Evolutionary conservation across 2,329 filamentous ascomycete genomes (phyloP), one percentile per base, ranked within the genome.

Genomic region (Elsinoe necatrix): DNA sequence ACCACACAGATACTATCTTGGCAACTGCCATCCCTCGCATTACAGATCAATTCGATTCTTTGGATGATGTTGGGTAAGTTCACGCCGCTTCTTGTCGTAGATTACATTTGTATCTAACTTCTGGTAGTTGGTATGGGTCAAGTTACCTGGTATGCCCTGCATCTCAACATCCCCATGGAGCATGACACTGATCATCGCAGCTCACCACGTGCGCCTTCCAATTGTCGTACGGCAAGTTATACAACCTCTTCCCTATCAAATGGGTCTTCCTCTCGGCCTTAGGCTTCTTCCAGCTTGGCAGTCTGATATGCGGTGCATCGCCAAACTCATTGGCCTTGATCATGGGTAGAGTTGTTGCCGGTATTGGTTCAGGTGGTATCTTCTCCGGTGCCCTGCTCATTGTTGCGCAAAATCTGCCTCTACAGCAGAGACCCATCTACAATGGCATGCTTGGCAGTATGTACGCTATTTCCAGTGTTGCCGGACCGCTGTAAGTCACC

Each of bases 251-350:
- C 62, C 65, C 65, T 1, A 64, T 73, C 64, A 79, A 79, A 65
- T 75, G 69, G 69, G 66, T 75, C 45, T 78, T 72, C 63, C 60
- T 79, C 4, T 60, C 60, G 12, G 72, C 73, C 1, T 66, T 78
- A 18, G 62, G 68, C 59, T 72, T 77, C 63, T 80, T 80, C 65
- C 76, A 79, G 62, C 55, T 79, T 54, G 78, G 78, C 20, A 76
- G 73, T 18, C 66, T 75, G 11, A 67, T 80, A 55, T 80, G 77
- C 60, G 78, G 73, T 61, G 70, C 73, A 23, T 76, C 77, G 5
- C 76, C 75, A 9, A 76, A 71, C 60, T 77, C 74, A 3, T 71
- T 65, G 2, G 71, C 76, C 14, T 64, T 80, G 31, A 78, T 80
- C 62, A 67, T 79, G 45, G 78, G 78, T 11, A 72, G 78, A 58